Evolutionary conservation across 1,284 basidiomycete species (phyloP).

Genomic region (Ustilago tritici): DNA sequence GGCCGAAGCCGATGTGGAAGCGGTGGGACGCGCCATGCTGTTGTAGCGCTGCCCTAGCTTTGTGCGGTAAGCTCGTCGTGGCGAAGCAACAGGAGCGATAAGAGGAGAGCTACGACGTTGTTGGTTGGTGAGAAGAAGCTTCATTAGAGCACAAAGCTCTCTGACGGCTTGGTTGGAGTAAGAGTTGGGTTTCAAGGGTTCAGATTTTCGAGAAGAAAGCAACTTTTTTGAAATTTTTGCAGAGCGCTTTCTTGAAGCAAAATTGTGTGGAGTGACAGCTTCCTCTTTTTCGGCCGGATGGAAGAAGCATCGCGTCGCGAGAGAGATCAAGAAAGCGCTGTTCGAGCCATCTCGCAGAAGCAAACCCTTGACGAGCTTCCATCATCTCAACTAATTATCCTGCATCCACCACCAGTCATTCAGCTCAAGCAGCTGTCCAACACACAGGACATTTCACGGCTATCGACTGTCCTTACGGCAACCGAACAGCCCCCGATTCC

Average conservation of each 20-base stretch:
- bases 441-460: neutral
- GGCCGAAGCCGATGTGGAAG: constrained; percentile 32
- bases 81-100: neutral
- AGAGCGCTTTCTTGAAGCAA: constrained; percentile 6
- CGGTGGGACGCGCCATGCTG: constrained; percentile 30
- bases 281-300: constrained; percentile 34
- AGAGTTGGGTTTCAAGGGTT: constrained; percentile 9
- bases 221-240: constrained; percentile 31
- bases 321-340: constrained; percentile 17
- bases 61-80: neutral
- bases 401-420: neutral
- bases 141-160: too few relatives aligned
- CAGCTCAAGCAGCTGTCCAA: neutral
- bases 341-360: constrained; percentile 15
- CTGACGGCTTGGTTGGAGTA: neutral
- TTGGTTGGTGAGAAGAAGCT: constrained; percentile 3
- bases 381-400: constrained; percentile 9
- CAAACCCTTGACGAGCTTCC: neutral
- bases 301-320: constrained; percentile 44
- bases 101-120: neutral
- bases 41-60: constrained; percentile 12
- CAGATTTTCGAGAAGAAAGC: constrained; percentile 27
- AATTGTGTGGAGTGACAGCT: constrained; percentile 27
- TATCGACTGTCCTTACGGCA: too few relatives aligned
- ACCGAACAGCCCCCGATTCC: too few relatives aligned